These are phyloP conservation scores for Hymenoscyphus occultus DNA, from an alignment of 2,329 filamentous ascomycete species.

Conservation along the genomic window DNA sequence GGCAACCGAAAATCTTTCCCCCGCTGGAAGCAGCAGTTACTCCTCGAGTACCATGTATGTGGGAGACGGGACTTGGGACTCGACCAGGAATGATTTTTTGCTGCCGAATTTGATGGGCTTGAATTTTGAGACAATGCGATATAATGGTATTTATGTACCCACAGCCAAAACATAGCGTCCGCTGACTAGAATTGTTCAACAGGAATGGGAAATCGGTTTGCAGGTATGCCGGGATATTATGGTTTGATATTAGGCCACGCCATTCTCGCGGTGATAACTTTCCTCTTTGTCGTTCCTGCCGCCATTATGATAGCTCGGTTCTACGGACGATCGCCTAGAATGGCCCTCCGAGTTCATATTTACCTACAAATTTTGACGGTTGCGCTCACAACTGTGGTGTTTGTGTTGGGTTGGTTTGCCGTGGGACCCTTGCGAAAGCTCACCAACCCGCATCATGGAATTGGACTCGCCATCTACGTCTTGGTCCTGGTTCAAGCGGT, in stretches of 20 bases:
- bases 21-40: slow-evolving; percentile 71
- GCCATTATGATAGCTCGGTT: slow-evolving; percentile 75
- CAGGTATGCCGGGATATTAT: slow-evolving; percentile 66
- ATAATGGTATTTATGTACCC: slow-evolving; percentile 62
- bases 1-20: slow-evolving; percentile 37
- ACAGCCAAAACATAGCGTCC: background rate
- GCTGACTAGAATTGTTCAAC: slow-evolving; percentile 17
- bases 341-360: slow-evolving; percentile 66
- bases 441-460: slow-evolving; percentile 82
- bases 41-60: slow-evolving; percentile 71
- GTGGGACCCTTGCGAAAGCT: slow-evolving; percentile 69
- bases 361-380: slow-evolving; percentile 70
- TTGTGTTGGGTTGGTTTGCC: slow-evolving; percentile 74
- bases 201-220: slow-evolving; percentile 80
- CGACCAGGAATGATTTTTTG: slow-evolving; percentile 71
- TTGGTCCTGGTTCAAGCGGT: slow-evolving; percentile 69
- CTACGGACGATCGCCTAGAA: slow-evolving; percentile 58
- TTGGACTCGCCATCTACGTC: slow-evolving; percentile 75
- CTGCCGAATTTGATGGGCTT: slow-evolving; percentile 73
- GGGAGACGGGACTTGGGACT: slow-evolving; percentile 82
- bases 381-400: slow-evolving; percentile 65
- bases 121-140: slow-evolving; percentile 78
- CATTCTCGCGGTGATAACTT: slow-evolving; percentile 68
- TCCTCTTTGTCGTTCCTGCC: slow-evolving; percentile 68
- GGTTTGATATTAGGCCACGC: slow-evolving; percentile 68